These are phyloP conservation scores for Sphagnum fallax DNA, from an alignment of 228 moss, liverwort and hornwort genomes.

Conservation along the genomic window DNA sequence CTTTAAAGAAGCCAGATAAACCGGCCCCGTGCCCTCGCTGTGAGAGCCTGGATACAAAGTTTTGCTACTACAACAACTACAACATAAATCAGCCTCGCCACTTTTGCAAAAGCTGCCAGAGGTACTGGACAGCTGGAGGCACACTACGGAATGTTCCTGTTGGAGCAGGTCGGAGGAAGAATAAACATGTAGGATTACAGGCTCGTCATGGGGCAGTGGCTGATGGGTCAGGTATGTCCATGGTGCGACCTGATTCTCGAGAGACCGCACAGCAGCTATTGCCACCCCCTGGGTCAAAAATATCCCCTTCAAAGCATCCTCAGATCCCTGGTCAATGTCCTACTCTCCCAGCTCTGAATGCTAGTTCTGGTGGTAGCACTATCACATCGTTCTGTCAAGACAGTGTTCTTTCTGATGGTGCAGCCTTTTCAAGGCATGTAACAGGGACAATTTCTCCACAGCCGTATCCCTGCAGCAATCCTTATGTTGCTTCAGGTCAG, in stretches of 20 bases:
- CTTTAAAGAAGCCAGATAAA: not conserved
- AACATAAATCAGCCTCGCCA: not conserved
- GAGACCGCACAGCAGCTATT: not conserved
- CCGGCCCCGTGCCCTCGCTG: not conserved
- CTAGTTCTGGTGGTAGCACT: not conserved
- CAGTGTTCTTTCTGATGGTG: not conserved
- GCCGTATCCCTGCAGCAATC: not conserved
- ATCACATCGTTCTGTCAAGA: not conserved
- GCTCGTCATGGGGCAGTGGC: constrained; percentile 1
- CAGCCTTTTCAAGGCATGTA: not conserved
- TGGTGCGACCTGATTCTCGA: constrained; percentile 14
- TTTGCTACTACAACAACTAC: not conserved
- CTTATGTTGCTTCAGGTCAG: not conserved
- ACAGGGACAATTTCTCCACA: not conserved
- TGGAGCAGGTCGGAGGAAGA: not conserved
- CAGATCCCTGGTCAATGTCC: constrained; percentile 3
- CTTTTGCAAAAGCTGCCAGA: not conserved
- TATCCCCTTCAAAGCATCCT: not conserved
- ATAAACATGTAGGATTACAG: not conserved
- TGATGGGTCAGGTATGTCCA: not conserved
- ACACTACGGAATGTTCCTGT: not conserved
- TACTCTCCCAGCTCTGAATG: constrained; percentile 8
- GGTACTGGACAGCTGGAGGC: not conserved
- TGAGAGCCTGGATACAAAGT: not conserved
- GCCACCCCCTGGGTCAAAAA: not conserved